Evolutionary conservation across 2,329 filamentous ascomycete genomes (phyloP), one percentile per base, ranked within the genome.

Genomic region (Aspergillus hortae): DNA sequence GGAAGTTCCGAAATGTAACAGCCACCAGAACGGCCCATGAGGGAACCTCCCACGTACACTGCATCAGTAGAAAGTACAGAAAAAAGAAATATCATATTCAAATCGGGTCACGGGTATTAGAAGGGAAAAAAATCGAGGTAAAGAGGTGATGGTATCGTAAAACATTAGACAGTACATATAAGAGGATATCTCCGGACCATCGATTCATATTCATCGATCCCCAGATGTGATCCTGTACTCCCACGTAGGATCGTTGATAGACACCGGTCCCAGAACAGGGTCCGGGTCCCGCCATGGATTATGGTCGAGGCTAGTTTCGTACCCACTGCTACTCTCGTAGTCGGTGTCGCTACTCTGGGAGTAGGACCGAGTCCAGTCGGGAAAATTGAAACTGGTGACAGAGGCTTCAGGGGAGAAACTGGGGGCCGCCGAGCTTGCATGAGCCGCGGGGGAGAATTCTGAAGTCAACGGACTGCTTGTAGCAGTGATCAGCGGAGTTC

Each of bases 261-360:
- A 19, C 40, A 23, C 56, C 56, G 30, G 54, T 51, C 12, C 27
- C n/a, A 30, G 46, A 51, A 14, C 38, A 47, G 7, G 54, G 42
- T 11, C 21, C 43, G n/a, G 40, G 17, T 42, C 40, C 14, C 19
- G 40, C 40, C 40, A 42, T 7, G 40, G 40, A 21, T 19, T 23
- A 42, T 42, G 40, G 11, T 42, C 40, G 11, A 23, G 19, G 12
- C 40, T 42, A 4, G 40, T 23, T 10, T 23, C 50, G 19, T 55
- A 56, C 30, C 25, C 48, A 6, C 44, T 49, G 11, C 15, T 19
- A 7, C 41, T 47, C 15, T 62, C 55, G 32, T 27, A 25, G 15
- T 61, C 60, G 6, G 60, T 58, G 32, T 61, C 60, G 33, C 52
- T 58, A 38, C 41, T 42, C 23, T 51, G 52, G n/a, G 46, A 6